Evolutionary conservation across 1,284 basidiomycete species (phyloP), one percentile per base, ranked within the genome.

Genomic region (Pseudozyma thailandica): DNA sequence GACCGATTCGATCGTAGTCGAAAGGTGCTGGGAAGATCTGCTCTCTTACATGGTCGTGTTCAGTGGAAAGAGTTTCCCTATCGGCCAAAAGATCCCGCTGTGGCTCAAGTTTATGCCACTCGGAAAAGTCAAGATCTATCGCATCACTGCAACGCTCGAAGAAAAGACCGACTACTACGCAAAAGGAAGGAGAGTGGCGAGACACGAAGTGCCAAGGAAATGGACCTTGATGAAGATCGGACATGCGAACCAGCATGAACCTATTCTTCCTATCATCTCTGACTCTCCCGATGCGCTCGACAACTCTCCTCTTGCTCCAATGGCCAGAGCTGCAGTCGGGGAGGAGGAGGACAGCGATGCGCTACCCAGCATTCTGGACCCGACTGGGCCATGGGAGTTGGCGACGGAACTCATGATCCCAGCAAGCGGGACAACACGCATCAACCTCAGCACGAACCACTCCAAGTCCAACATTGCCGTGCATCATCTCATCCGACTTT

Each of bases 1-100:
- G 66, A 88, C 86, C 4, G 92, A 92, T 78, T 86, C 90, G 74
- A 90, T 98, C 62, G 87, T 94, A 47, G 89, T 98, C 13, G 92
- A 96, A 81, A 86, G 93, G 23, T 89, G 91, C 74, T 98, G 94
- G 94, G 94, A 97, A 63, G 88, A 90, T 60, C 91, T 96, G 81
- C 86, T 98, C 79, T 90, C 92, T 72, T 94, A 92, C 75, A 75
- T 84, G 65, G 90, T 98, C 56, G 88, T 90, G 1, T 85, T 97
- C 25, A 88, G 89, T 28, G 92, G 92, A 13, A 89, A 91, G 48
- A 66, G 63, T 30, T 75, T 75, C 46, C 57, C 72, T 7, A 88
- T 98, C 46, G 93, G 93, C 18, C 90, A 92, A 20, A 86, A 86
- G 15, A 88, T 98, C 31, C 92, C 93, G 0, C 85, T 98, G 37